Conservation (phyloP, 192 early-diverging fungal species). For the Podila minutissima region DNA sequence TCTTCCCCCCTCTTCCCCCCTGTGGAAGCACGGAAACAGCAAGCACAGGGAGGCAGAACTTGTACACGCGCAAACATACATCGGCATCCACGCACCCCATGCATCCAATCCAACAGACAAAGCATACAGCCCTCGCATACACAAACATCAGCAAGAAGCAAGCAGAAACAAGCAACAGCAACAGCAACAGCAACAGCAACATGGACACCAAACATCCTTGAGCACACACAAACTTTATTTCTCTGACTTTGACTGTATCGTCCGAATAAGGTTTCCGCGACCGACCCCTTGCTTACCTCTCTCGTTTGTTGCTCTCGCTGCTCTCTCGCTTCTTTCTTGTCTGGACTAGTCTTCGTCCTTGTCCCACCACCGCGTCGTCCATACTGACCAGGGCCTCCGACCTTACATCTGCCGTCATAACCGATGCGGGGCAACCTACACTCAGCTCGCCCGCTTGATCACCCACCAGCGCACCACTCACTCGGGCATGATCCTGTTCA, state of each 20-base stretch:
- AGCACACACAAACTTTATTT: no score
- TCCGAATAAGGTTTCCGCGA: no score
- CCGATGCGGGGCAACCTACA: constrained; percentile 51
- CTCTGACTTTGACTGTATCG: no score
- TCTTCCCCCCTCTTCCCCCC: neutral
- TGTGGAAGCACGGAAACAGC: neutral
- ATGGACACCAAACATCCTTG: no score
- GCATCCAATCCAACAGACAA: neutral
- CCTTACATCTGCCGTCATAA: constrained; percentile 50
- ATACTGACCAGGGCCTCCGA: constrained; percentile 39
- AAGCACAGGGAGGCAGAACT: no score
- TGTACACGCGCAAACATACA: neutral
- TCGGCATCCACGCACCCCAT: no score
- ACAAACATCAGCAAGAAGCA: no score
- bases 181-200: no score
- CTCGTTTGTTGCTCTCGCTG: neutral
- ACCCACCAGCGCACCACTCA: constrained; percentile 48
- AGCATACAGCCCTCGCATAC: neutral
- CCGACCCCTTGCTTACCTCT: neutral
- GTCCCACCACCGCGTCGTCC: constrained; percentile 49
- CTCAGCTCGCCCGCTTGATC: constrained; percentile 43
- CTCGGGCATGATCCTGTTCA: constrained; percentile 50
- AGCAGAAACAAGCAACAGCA: no score
- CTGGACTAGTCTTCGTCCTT: constrained; percentile 38
- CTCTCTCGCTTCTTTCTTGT: constrained; percentile 4